phyloP scores from a whole-genome alignment of 2,329 filamentous ascomycete species.

The Fusarium phyllophilum region DNA sequence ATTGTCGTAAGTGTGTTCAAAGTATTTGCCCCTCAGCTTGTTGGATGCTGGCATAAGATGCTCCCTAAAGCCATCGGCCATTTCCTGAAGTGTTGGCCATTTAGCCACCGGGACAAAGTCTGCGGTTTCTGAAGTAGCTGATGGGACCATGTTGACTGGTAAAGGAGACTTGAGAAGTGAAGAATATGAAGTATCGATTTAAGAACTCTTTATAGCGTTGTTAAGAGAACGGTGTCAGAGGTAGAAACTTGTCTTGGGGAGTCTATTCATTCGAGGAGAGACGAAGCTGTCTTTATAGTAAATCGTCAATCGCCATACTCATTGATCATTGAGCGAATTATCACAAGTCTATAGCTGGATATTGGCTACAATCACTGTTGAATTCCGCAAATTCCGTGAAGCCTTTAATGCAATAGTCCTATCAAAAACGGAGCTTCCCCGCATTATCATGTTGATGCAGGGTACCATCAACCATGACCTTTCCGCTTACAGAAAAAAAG shows the following conservation, averaged over 20 bases:
- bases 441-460: background rate
- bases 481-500: constrained; percentile 8
- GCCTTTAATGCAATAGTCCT: background rate
- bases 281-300: background rate
- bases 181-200: fast-evolving
- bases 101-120: constrained; percentile 1
- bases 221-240: fast-evolving
- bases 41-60: constrained; percentile 11
- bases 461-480: background rate
- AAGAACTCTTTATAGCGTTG: fast-evolving
- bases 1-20: constrained; percentile 19
- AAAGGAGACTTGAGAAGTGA: fast-evolving
- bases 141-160: background rate
- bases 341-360: fast-evolving
- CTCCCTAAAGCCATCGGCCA: constrained; percentile 17
- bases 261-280: background rate
- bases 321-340: fast-evolving
- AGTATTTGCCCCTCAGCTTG: background rate
- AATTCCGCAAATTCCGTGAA: background rate
- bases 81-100: constrained; percentile 23
- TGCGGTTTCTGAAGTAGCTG: background rate
- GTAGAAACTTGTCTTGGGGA: background rate
- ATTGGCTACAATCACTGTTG: background rate
- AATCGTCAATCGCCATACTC: background rate
- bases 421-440: background rate